Evolutionary conservation across 495 filamentous ascomycete genomes (phyloP).

Genomic region (Neurospora sp.): DNA sequence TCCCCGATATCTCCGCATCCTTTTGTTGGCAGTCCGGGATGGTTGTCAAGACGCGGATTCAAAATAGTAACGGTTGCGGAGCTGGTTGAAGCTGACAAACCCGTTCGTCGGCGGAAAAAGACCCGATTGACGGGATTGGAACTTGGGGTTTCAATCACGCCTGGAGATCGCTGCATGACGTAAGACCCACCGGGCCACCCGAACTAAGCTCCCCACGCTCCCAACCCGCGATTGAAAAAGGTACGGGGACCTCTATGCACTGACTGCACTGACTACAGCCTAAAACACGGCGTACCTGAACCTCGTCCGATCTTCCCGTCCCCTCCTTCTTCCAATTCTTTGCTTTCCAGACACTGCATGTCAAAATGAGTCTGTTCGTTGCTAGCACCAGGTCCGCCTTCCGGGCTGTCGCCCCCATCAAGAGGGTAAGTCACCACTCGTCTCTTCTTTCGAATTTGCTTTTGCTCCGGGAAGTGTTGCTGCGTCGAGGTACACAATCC

Average conservation of each 20-base stretch:
- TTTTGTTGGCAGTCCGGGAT: not conserved
- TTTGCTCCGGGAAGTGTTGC: not conserved
- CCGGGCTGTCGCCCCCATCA: slow-evolving; percentile 19
- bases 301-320: not conserved
- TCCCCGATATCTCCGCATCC: not conserved
- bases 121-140: not conserved
- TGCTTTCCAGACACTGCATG: not conserved
- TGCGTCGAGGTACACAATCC: not conserved
- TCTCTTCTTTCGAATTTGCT: not conserved
- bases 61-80: not conserved
- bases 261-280: not conserved
- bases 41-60: not conserved
- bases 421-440: slow-evolving; percentile 17
- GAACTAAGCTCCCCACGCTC: not conserved
- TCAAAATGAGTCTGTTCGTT: slow-evolving; percentile 25
- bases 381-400: slow-evolving; percentile 21
- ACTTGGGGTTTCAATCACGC: not conserved
- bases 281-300: not conserved
- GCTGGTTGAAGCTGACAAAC: not conserved
- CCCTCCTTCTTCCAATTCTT: not conserved
- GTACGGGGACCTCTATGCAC: not conserved
- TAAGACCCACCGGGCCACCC: not conserved
- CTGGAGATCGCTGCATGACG: not conserved
- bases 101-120: not conserved
- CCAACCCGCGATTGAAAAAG: not conserved